Evolutionary conservation across 2,329 filamentous ascomycete genomes (phyloP).

Genomic region (Fusarium sp.): DNA sequence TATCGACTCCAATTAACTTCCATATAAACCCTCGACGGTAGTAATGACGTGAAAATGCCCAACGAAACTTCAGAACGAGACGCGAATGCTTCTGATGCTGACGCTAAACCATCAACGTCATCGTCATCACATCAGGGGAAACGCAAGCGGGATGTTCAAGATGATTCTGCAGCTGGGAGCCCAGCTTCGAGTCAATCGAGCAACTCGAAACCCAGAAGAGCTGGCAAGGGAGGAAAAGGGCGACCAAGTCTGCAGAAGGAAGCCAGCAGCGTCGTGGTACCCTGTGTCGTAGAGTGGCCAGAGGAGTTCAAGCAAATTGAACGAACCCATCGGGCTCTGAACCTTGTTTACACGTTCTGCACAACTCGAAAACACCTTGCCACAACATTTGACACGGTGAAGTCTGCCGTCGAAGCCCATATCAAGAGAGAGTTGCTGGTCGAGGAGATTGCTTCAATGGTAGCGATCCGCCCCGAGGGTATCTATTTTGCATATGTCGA

Average conservation of each 20-base stretch:
- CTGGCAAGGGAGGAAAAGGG: slow-evolving; percentile 9
- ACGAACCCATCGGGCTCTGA: slow-evolving; percentile 84
- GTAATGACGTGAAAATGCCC: slow-evolving; percentile 14
- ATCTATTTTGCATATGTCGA: slow-evolving; percentile 90
- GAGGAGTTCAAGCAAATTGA: slow-evolving; percentile 77
- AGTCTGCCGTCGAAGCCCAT: slow-evolving; percentile 84
- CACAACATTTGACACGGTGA: slow-evolving; percentile 92
- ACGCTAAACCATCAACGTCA: neutral
- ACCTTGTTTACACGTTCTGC: slow-evolving; percentile 94
- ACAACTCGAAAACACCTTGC: slow-evolving; percentile 91
- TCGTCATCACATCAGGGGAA: slow-evolving; percentile 27
- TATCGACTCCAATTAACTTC: neutral
- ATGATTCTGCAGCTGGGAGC: slow-evolving; percentile 8
- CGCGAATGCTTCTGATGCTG: neutral
- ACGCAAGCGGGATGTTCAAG: slow-evolving; percentile 38
- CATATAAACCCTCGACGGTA: neutral
- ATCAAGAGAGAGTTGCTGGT: slow-evolving; percentile 76
- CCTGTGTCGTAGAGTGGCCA: slow-evolving; percentile 73
- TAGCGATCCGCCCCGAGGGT: slow-evolving; percentile 78
- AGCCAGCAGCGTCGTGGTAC: slow-evolving; percentile 34
- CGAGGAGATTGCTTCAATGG: slow-evolving; percentile 86
- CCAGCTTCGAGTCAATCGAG: slow-evolving; percentile 21
- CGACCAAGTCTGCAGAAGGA: slow-evolving; percentile 34
- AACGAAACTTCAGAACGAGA: slow-evolving; percentile 16
- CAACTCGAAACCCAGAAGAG: slow-evolving; percentile 10